phyloP scores from a whole-genome alignment of 192 early-diverging fungal species.

The Mortierella alpina region DNA sequence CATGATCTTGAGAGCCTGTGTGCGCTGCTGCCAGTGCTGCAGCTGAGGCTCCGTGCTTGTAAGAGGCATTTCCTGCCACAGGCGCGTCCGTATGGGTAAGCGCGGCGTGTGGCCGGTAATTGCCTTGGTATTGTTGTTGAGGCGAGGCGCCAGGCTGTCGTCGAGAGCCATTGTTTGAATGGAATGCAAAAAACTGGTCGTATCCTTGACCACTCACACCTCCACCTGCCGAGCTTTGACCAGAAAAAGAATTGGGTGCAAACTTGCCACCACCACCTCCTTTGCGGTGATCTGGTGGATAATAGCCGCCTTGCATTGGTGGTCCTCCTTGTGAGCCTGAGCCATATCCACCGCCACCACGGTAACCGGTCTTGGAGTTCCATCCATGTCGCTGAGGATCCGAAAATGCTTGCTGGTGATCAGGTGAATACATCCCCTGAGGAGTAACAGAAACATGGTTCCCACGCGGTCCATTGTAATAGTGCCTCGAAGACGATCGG shows the following conservation, averaged over 20 bases:
- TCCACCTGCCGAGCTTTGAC: background rate
- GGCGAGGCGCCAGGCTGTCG: constrained; percentile 12
- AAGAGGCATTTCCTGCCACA: background rate
- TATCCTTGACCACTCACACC: background rate
- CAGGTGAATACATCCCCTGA: constrained; percentile 15
- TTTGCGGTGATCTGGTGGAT: constrained; percentile 14
- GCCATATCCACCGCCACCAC: constrained; percentile 7
- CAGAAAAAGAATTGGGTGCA: too few relatives aligned
- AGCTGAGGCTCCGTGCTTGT: background rate
- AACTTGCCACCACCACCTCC: constrained; percentile 3
- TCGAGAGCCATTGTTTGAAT: constrained; percentile 1
- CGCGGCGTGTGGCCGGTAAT: background rate
- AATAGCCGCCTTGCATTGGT: constrained; percentile 8
- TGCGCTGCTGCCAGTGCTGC: background rate
- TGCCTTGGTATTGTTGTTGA: constrained; percentile 2
- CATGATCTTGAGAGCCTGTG: constrained; percentile 7
- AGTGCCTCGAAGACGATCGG: constrained; percentile 8
- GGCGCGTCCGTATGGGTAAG: background rate
- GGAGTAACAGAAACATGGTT: constrained; percentile 5
- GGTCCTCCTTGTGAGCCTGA: background rate
- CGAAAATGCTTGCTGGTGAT: background rate
- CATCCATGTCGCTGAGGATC: constrained; percentile 30
- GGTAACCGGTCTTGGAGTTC: constrained; percentile 24
- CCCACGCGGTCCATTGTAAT: constrained; percentile 7
- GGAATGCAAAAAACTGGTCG: background rate